Percentiles rank a stretch among this genome's conserved stretches.
These are phyloP conservation scores for Globisporangium abappressorium DNA, from an alignment of 352 stramenopile genomes.

Conservation along the genomic window DNA sequence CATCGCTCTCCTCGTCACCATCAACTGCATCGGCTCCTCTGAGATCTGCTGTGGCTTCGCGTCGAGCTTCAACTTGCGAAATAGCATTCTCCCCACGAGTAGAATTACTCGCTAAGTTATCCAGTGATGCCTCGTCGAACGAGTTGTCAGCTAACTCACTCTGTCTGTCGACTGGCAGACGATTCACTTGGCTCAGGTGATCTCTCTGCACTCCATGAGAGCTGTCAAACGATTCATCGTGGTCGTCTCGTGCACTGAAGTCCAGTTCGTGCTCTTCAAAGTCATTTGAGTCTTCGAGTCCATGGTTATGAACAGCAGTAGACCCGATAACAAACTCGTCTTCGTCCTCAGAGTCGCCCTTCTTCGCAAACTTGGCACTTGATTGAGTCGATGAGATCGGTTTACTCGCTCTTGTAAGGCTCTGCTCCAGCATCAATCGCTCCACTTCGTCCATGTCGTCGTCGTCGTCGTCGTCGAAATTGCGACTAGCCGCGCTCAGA, in stretches of 20 bases:
- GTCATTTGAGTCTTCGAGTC: not conserved
- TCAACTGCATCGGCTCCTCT: not conserved
- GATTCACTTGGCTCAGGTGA: not conserved
- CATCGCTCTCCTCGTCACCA: conserved; percentile 3
- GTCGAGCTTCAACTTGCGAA: not conserved
- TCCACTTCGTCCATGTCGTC: conserved; percentile 21
- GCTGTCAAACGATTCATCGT: conserved; percentile 15
- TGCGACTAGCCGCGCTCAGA: conserved; percentile 1
- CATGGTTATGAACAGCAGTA: not conserved
- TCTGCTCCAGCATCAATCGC: conserved; percentile 10
- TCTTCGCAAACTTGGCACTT: not conserved
- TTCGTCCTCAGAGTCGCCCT: conserved; percentile 1
- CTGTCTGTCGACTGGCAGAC: not conserved
- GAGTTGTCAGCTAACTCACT: not conserved
- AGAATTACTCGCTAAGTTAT: not conserved
- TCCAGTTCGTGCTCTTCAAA: conserved; percentile 15
- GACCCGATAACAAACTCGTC: not conserved
- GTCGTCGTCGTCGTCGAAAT: conserved; percentile 23
- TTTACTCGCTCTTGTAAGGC: not conserved
- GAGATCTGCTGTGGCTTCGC: not conserved
- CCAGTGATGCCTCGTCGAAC: not conserved
- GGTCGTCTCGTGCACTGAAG: conserved; percentile 9
- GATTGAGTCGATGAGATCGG: not conserved
- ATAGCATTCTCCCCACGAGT: not conserved
- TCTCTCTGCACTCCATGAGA: not conserved